Conservation (phyloP, 2,329 filamentous ascomycete species). For the Epichloe aotearoae region DNA sequence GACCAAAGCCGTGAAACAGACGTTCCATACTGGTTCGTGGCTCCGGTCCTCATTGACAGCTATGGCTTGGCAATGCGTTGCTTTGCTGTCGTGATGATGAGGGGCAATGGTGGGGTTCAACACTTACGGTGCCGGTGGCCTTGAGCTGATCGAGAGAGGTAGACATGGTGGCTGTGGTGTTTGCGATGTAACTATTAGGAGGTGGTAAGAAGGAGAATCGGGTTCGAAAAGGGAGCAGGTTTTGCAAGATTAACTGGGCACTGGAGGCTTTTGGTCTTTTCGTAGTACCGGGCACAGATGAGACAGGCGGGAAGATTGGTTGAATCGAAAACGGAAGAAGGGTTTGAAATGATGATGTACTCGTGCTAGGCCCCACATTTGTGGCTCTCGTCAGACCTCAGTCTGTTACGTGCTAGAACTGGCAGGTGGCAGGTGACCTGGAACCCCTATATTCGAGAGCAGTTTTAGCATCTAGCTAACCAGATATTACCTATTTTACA, state of each 20-base stretch:
- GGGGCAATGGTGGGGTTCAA: slow-evolving; percentile 18
- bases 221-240: not conserved
- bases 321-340: not conserved
- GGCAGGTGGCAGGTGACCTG: too few species aligned
- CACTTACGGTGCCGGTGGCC: slow-evolving; percentile 84
- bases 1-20: not conserved
- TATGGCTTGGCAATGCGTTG: not conserved
- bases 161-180: slow-evolving; percentile 44
- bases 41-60: slow-evolving; percentile 1
- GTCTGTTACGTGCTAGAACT: too few species aligned
- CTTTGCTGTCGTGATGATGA: slow-evolving; percentile 8
- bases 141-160: slow-evolving; percentile 94
- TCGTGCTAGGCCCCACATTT: not conserved
- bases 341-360: slow-evolving; percentile 2
- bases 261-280: not conserved
- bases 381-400: too few species aligned
- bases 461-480: too few species aligned
- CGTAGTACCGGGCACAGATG: not conserved
- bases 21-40: not conserved
- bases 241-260: not conserved
- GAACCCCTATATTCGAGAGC: too few species aligned
- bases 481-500: too few species aligned
- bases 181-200: not conserved
- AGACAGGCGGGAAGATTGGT: not conserved
- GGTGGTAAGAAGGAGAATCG: not conserved